Evolutionary conservation across 1,284 basidiomycete genomes (phyloP), one percentile per base, ranked within the genome.

Genomic region (Boletellus deceptivus): DNA sequence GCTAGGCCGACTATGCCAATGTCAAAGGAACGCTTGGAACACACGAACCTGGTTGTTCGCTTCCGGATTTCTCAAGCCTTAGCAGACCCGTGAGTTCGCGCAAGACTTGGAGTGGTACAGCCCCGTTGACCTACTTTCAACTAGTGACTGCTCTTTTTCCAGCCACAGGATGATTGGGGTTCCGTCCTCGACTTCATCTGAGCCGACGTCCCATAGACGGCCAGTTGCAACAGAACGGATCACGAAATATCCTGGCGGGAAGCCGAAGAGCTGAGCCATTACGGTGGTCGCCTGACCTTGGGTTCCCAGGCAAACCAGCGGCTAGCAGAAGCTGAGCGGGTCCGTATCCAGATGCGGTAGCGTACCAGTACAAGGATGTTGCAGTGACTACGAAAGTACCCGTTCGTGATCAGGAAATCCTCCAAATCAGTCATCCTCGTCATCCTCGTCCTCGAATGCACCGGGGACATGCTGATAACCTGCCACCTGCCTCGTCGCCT

Each of bases 191-290:
- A 77, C 72, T 14, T 70, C 69, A 56, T 84, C 81, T 27, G 63
- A 64, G 36, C 69, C 69, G 14, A 90, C 79, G 61, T 91, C 89
- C 52, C 87, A 72, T 3, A 89, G 59, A 29, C 84, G 79, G 49
- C 75, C 73, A 0, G 74, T 78, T 1, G 80, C 83, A 8, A 80
- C 62, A 41, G 83, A 86, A 46, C 80, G 78, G 50, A 91, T 77
- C 43, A 88, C 66, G 61, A 91, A 91, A 69, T 89, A 91, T 4
- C 89, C 89, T 37, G 75, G 65, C 29, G 89, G 88, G 56, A 91
- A 91, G 17, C 88, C 89, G 45, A 51, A 67, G 42, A 70, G 55
- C 27, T 69, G 60, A 13, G 55, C 54, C 53, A 67, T 67, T 20
- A 36, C 34, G 13, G 9, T 27, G 9, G 25, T 9, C 25, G 25